A percentile compares a stretch with the other conserved stretches of the same genome.
phyloP scores from a whole-genome alignment of 192 early-diverging fungal genomes.

The Backusella australiensis region DNA sequence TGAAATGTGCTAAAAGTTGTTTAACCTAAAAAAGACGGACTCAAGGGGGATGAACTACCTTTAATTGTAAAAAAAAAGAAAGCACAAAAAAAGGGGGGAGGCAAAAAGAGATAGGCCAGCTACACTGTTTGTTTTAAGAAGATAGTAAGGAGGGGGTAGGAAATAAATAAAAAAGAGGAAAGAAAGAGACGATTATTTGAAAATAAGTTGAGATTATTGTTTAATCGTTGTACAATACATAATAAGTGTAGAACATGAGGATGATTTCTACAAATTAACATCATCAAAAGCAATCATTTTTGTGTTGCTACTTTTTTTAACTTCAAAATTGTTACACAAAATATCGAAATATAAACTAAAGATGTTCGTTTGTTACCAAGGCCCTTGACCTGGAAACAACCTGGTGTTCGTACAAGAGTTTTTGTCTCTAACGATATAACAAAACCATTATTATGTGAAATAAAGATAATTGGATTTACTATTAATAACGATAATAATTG shows the following conservation, averaged over 20 bases:
- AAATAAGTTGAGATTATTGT: not conserved
- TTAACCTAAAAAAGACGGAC: not conserved
- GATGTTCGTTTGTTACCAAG: not conserved
- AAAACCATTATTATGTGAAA: not conserved
- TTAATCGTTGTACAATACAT: not conserved
- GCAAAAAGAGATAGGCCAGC: not conserved
- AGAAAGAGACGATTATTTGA: not conserved
- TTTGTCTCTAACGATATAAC: not conserved
- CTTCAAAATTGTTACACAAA: not conserved
- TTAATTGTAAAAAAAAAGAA: not conserved
- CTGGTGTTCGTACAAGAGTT: not conserved
- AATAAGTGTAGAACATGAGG: not conserved
- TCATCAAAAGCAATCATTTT: constrained; percentile 2
- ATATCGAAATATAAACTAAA: not conserved
- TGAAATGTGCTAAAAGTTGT: not conserved
- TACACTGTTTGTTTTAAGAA: not conserved
- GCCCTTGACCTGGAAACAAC: not conserved
- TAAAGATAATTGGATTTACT: not conserved
- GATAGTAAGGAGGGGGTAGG: not conserved
- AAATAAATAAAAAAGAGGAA: not conserved
- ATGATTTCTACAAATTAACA: constrained; percentile 5
- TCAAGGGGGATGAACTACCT: not conserved
- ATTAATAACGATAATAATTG: not conserved
- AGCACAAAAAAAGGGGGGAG: not conserved
- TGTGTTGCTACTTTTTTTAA: constrained; percentile 7